phyloP scores from a whole-genome alignment of 257 asterid species.

The Nicotiana sylvestris region DNA sequence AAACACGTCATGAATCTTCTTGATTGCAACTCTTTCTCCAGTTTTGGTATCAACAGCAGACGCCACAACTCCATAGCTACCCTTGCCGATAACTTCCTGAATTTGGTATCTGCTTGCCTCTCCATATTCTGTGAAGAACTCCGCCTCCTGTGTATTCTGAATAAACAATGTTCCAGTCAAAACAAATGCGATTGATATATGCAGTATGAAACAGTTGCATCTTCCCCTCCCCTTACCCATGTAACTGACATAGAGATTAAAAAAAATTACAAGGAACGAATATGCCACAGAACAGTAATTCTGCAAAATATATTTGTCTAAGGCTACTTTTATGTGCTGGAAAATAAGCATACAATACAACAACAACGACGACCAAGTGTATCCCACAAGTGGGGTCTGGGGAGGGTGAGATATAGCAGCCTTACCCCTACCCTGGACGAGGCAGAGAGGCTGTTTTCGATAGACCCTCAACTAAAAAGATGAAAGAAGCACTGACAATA shows the following conservation, averaged over 20 bases:
- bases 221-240: not conserved
- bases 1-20: constrained; percentile 91
- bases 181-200: not conserved
- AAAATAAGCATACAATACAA: not conserved
- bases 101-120: constrained; percentile 90
- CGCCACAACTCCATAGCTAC: constrained; percentile 96
- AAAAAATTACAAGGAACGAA: not conserved
- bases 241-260: not conserved
- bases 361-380: too few relatives aligned
- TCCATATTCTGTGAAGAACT: constrained; percentile 93
- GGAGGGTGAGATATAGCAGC: too few relatives aligned
- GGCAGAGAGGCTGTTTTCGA: too few relatives aligned
- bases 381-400: too few relatives aligned
- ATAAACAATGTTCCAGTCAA: constrained; percentile 12
- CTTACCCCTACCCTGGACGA: too few relatives aligned
- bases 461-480: too few relatives aligned
- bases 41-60: constrained; percentile 84
- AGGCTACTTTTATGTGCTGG: not conserved
- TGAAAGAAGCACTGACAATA: too few relatives aligned
- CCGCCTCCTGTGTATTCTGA: constrained; percentile 64
- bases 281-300: not conserved
- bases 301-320: not conserved
- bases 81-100: constrained; percentile 95
- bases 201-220: not conserved
- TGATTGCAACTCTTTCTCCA: constrained; percentile 88